Conservation (phyloP, 768 basidiomycete genomes). For the Leccinum ochraceum region DNA sequence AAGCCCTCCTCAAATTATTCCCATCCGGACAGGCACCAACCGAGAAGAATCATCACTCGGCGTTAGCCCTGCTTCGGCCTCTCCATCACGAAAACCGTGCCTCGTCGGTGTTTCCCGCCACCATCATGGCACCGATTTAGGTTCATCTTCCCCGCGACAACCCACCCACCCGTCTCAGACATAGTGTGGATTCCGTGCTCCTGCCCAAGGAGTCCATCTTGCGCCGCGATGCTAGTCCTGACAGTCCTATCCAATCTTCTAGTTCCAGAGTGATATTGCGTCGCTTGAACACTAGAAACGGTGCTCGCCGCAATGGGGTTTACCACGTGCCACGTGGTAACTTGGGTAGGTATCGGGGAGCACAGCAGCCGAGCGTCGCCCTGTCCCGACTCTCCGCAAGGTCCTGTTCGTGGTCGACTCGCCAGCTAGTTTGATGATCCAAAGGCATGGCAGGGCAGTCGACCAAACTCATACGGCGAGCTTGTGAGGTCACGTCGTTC, state of each 20-base stretch:
- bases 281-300: slow-evolving; percentile 56
- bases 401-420: slow-evolving; percentile 51
- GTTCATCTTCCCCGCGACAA: slow-evolving; percentile 42
- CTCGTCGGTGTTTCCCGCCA: slow-evolving; percentile 46
- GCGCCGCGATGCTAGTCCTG: slow-evolving; percentile 60
- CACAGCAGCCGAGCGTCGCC: slow-evolving; percentile 36
- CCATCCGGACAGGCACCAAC: slow-evolving; percentile 24
- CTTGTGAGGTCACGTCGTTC: slow-evolving; percentile 56
- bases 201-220: slow-evolving; percentile 50
- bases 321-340: slow-evolving; percentile 42
- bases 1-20: slow-evolving; percentile 32
- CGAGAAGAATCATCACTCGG: slow-evolving; percentile 22
- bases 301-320: slow-evolving; percentile 47
- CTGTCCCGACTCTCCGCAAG: slow-evolving; percentile 37
- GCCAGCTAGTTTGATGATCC: slow-evolving; percentile 72
- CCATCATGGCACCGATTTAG: slow-evolving; percentile 48
- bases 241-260: slow-evolving; percentile 41
- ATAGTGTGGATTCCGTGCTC: slow-evolving; percentile 58
- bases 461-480: slow-evolving; percentile 72
- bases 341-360: slow-evolving; percentile 52
- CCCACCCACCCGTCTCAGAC: slow-evolving; percentile 63
- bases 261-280: slow-evolving; percentile 51
- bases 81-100: slow-evolving; percentile 58
- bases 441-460: slow-evolving; percentile 48
- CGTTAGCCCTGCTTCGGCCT: slow-evolving; percentile 41